phyloP scores from a whole-genome alignment of 306 rosid genomes.

The Vigna hirtella region DNA sequence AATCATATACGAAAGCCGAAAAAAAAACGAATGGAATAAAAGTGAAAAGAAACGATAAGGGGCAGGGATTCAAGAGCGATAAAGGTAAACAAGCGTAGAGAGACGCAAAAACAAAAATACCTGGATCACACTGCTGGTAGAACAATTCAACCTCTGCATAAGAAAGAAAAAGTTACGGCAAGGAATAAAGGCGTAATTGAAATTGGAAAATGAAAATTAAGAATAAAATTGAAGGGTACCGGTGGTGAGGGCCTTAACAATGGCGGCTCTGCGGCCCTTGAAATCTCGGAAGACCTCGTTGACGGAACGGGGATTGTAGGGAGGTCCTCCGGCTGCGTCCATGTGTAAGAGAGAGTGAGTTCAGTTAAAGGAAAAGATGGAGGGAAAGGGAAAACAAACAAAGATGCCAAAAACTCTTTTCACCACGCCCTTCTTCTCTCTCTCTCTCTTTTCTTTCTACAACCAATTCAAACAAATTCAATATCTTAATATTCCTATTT shows the following conservation, averaged over 20 bases:
- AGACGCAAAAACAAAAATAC: not conserved
- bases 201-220: too few relatives aligned
- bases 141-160: not conserved
- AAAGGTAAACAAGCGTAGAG: too few relatives aligned
- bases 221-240: slow-evolving; percentile 40
- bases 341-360: slow-evolving; percentile 14
- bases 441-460: too few relatives aligned
- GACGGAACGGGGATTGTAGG: slow-evolving; percentile 61
- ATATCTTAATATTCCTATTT: too few relatives aligned
- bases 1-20: too few relatives aligned
- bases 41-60: too few relatives aligned
- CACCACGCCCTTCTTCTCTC: too few relatives aligned
- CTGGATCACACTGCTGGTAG: not conserved
- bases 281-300: slow-evolving; percentile 73
- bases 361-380: not conserved
- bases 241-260: slow-evolving; percentile 72
- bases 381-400: too few relatives aligned
- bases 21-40: too few relatives aligned
- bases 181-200: not conserved
- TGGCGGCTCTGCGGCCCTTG: slow-evolving; percentile 69
- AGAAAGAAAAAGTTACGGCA: not conserved
- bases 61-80: not conserved
- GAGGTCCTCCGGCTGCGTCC: slow-evolving; percentile 50
- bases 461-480: too few relatives aligned
- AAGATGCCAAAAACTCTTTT: too few relatives aligned